Percentiles rank a stretch among this genome's conserved stretches.
Evolutionary conservation across 768 basidiomycete genomes (phyloP).

Genomic region (Leccinum barrowsii): DNA sequence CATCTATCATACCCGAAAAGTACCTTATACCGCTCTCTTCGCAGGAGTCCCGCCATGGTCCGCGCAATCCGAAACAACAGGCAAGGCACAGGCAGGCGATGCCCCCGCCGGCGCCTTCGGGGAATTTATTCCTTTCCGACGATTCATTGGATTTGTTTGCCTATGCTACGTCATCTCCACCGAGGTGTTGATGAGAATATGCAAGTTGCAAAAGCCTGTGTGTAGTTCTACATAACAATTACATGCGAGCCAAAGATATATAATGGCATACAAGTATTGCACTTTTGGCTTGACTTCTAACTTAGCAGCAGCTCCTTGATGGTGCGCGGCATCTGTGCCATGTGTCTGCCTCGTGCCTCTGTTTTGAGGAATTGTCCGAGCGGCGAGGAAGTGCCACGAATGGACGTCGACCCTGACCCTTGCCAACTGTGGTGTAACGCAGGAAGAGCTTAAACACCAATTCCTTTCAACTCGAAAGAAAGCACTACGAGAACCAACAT

Average conservation of each 20-base stretch:
- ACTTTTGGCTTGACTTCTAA: not conserved
- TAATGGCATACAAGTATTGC: not conserved
- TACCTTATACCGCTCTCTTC: slow-evolving; percentile 5
- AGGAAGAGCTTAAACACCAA: not conserved
- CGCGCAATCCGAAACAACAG: slow-evolving; percentile 10
- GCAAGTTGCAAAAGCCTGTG: not conserved
- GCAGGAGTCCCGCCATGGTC: slow-evolving; percentile 2
- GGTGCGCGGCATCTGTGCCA: slow-evolving; percentile 1
- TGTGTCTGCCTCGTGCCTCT: slow-evolving; percentile 22
- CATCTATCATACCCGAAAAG: slow-evolving; percentile 18
- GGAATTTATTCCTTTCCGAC: slow-evolving; percentile 36
- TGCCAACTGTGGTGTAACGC: slow-evolving; percentile 1
- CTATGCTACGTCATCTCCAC: slow-evolving; percentile 30
- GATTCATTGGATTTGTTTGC: slow-evolving; percentile 51
- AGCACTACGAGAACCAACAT: not conserved
- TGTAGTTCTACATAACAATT: not conserved
- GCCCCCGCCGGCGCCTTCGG: not conserved
- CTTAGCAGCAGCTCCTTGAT: not conserved
- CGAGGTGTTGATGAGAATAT: slow-evolving; percentile 13
- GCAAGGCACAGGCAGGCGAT: slow-evolving; percentile 1
- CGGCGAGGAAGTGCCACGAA: not conserved
- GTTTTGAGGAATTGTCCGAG: not conserved
- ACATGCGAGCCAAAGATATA: not conserved
- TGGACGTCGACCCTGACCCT: not conserved
- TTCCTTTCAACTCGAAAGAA: not conserved